Evolutionary conservation across 192 early-diverging fungal genomes (phyloP), one percentile per base, ranked within the genome.

Genomic region (Coemansia interrupta): DNA sequence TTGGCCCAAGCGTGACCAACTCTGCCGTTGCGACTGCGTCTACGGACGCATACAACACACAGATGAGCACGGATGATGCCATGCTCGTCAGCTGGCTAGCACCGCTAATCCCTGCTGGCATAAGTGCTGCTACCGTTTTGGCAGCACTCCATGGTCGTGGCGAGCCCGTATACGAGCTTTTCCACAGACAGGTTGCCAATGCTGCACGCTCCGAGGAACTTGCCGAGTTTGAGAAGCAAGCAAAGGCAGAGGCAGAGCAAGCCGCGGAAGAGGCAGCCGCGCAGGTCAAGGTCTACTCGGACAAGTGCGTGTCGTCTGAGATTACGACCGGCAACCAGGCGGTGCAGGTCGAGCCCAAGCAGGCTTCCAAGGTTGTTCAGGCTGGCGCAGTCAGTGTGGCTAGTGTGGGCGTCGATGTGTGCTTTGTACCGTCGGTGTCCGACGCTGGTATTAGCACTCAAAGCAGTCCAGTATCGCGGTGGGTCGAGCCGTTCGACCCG

Each of bases 401-500:
- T 11, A 64, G 70, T 19, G 26, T 57, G 0, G 68, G 60, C n/a
- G 46, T 70, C 19, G 73, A 70, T 40, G 64, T 64, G 44, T 60
- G 52, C 12, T 22, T 39, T 13, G 60, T 39, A 0, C 64, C 68
- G 7, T 39, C 43, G 17, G 30, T 67, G 19, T 19, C 26, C 4
- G 61, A 55, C 39, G 57, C 56, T 4, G 56, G 55, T 2, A 61
- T 60, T 8, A 58, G 57, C 6, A 67, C 73, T 5, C 64, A 52
- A 14, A 23, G 32, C 17, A 51, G 57, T 13, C 23, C 61, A 13
- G 45, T 58, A 6, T 58, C 59, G 9, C 57, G 68, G n/a, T 67
- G 61, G 64, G 63, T 66, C 14, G 68, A 77, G 46, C 72, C 72
- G 3, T 61, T 63, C 58, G 72, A 74, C 24, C 72, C 66, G 0